phyloP scores from a whole-genome alignment of 768 basidiomycete species.

The Suillus subalutaceus region DNA sequence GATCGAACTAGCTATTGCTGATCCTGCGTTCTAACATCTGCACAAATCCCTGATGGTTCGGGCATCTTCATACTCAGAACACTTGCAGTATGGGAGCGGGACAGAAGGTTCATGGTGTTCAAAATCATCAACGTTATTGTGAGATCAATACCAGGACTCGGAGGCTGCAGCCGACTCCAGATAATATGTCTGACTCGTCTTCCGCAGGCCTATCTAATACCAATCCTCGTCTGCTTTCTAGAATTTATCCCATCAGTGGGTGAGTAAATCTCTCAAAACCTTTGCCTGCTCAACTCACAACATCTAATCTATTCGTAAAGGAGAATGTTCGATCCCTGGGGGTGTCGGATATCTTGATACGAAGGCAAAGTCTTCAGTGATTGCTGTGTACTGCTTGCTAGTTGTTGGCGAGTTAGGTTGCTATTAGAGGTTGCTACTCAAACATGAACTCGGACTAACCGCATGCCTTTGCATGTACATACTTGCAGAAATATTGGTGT shows the following conservation, averaged over 20 bases:
- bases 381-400: not conserved
- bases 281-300: not conserved
- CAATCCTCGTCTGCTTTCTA: not conserved
- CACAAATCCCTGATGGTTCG: not conserved
- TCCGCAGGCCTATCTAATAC: not conserved
- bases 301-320: not conserved
- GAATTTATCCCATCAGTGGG: not conserved
- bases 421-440: not conserved
- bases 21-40: not conserved
- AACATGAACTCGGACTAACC: not conserved
- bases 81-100: not conserved
- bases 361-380: not conserved
- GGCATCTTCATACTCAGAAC: not conserved
- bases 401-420: not conserved
- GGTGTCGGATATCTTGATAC: not conserved
- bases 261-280: not conserved
- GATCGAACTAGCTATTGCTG: not conserved
- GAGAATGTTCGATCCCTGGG: not conserved
- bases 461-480: not conserved
- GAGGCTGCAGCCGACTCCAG: not conserved
- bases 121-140: not conserved
- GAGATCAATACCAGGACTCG: not conserved
- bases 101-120: not conserved
- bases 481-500: not conserved
- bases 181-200: not conserved